These are phyloP conservation scores for Fagus sylvatica DNA, from an alignment of 306 rosid genomes.

Conservation along the genomic window DNA sequence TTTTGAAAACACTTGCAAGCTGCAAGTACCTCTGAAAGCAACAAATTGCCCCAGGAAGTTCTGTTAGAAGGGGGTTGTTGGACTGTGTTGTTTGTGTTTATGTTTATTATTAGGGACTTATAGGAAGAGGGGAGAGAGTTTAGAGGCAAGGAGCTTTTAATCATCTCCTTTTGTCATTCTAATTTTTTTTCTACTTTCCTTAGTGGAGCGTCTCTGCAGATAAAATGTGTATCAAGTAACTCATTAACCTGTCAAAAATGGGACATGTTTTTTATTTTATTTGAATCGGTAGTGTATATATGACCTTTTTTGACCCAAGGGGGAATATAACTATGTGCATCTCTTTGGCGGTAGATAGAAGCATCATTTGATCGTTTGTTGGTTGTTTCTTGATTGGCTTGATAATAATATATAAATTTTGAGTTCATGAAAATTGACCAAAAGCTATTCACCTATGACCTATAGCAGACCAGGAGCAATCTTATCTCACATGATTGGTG, in stretches of 20 bases:
- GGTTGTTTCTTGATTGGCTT: background rate
- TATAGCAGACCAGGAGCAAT: too few species aligned
- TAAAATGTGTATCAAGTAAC: background rate
- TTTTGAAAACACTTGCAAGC: conserved; percentile 23
- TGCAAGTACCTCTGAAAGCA: background rate
- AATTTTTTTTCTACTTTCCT: too few species aligned
- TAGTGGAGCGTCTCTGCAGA: too few species aligned
- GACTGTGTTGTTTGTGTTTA: background rate
- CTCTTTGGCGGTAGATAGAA: background rate
- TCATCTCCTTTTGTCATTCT: too few species aligned
- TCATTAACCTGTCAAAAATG: background rate
- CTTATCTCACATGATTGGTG: too few species aligned
- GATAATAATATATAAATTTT: too few species aligned
- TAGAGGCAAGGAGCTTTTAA: background rate
- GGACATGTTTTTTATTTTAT: background rate
- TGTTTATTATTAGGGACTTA: background rate
- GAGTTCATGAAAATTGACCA: too few species aligned
- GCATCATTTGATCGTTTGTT: background rate
- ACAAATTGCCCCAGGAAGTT: background rate
- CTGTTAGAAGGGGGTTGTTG: background rate
- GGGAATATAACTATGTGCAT: background rate
- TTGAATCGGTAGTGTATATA: background rate
- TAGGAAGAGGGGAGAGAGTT: background rate
- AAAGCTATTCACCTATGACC: too few species aligned
- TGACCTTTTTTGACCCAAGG: background rate